Evolutionary conservation across 202 grass and related monocot genomes (phyloP).

Genomic region (Bolboschoenoplectus hybrid): DNA sequence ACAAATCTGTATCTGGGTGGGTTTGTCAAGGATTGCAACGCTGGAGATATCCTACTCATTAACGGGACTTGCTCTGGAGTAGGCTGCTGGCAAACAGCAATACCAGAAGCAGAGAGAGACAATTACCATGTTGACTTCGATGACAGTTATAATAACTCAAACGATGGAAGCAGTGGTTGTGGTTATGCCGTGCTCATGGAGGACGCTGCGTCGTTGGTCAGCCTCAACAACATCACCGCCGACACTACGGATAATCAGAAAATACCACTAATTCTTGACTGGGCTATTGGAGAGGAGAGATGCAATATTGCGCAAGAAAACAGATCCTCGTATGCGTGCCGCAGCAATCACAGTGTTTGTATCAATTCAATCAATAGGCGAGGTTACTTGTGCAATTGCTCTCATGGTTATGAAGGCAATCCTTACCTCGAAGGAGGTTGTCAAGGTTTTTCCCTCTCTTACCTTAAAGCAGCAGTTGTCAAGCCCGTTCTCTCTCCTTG

Average conservation of each 20-base stretch:
- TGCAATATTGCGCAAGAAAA: constrained; percentile 38
- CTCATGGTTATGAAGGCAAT: constrained; percentile 58
- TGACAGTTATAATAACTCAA: not conserved
- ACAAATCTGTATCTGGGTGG: not conserved
- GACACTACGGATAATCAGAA: not conserved
- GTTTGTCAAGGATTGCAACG: not conserved
- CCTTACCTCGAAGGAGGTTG: constrained; percentile 62
- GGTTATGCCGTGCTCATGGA: constrained; percentile 24
- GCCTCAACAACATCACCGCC: not conserved
- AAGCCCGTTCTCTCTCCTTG: not conserved
- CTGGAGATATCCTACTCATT: not conserved
- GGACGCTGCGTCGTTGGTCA: not conserved
- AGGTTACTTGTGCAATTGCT: constrained; percentile 74
- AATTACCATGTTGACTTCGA: not conserved
- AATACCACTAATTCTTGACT: constrained; percentile 65
- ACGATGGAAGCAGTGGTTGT: not conserved
- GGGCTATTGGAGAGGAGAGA: constrained; percentile 48
- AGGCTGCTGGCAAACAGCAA: constrained; percentile 38
- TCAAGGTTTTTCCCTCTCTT: constrained; percentile 38
- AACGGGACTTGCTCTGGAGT: not conserved
- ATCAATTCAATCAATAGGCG: constrained; percentile 56
- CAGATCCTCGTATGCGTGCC: constrained; percentile 51
- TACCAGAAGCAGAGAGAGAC: not conserved
- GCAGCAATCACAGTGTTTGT: constrained; percentile 49
- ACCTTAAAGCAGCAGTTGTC: not conserved